A percentile compares a stretch with the other conserved stretches of the same genome.
These are phyloP conservation scores for Discostella stelligeroides DNA, from an alignment of 108 stramenopile species.

Conservation along the genomic window DNA sequence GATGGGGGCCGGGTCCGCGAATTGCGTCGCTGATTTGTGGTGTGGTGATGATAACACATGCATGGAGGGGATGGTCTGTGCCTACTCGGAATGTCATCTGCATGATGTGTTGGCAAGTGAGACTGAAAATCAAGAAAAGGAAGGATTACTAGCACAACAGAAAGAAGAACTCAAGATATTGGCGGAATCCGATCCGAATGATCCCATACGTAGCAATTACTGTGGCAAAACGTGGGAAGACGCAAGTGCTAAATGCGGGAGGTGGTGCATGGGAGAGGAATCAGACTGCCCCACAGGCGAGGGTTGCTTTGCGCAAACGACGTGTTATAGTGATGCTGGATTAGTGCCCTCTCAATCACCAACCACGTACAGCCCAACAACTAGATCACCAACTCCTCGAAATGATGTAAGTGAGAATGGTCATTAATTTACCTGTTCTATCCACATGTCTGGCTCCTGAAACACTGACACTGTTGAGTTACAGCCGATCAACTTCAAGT, in stretches of 20 bases:
- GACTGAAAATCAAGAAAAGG: neutral
- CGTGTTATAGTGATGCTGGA: slow-evolving; percentile 33
- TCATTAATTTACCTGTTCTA: too few species aligned
- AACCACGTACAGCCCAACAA: neutral
- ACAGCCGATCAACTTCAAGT: neutral
- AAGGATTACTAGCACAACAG: neutral
- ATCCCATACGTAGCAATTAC: slow-evolving; percentile 20
- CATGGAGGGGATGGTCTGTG: neutral
- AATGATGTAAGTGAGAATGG: neutral
- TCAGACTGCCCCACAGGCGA: slow-evolving; percentile 13
- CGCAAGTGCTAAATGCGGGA: slow-evolving; percentile 22
- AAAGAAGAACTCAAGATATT: neutral
- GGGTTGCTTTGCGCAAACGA: slow-evolving; percentile 42
- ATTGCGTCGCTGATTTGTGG: neutral
- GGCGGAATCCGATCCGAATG: neutral
- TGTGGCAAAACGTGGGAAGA: slow-evolving; percentile 43
- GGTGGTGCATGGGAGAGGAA: slow-evolving; percentile 28
- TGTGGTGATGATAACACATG: neutral
- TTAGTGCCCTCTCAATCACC: slow-evolving; percentile 4
- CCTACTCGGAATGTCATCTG: neutral
- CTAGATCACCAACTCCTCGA: neutral
- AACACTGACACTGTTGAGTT: neutral
- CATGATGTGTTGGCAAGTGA: neutral
- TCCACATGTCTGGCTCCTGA: too few species aligned
- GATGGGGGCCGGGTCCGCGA: slow-evolving; percentile 7